phyloP scores from a whole-genome alignment of 371 early-diverging fungal species.

The Umbelopsis sp. region DNA sequence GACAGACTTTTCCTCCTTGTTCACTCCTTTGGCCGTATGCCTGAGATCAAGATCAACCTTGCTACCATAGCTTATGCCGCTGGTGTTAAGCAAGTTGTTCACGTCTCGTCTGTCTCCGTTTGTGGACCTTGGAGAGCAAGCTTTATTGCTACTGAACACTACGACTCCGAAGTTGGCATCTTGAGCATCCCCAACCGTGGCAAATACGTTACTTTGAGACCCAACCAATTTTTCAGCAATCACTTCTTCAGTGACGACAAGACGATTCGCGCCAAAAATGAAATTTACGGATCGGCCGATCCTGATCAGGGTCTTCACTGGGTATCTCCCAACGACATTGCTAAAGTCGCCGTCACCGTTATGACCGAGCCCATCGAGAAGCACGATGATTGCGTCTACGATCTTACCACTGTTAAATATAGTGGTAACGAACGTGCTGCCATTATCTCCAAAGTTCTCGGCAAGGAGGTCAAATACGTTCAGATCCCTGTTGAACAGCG shows the following conservation, averaged over 20 bases:
- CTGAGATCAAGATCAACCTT: constrained; percentile 17
- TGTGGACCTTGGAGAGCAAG: constrained; percentile 29
- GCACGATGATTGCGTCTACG: constrained; percentile 28
- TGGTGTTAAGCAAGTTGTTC: constrained; percentile 39
- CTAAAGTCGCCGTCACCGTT: constrained; percentile 28
- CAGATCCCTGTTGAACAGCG: constrained; percentile 17
- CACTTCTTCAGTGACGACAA: constrained; percentile 3
- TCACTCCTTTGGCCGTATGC: neutral
- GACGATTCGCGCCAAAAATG: neutral
- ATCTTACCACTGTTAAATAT: neutral
- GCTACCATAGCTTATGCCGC: constrained; percentile 32
- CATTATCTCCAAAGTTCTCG: constrained; percentile 20
- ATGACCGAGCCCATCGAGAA: constrained; percentile 27
- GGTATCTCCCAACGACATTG: constrained; percentile 35
- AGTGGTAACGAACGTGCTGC: constrained; percentile 19
- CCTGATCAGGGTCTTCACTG: constrained; percentile 17
- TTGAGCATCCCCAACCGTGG: constrained; percentile 30
- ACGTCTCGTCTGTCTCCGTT: constrained; percentile 29
- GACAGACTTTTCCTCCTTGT: constrained; percentile 35
- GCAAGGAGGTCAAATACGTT: constrained; percentile 21
- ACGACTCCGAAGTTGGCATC: constrained; percentile 31
- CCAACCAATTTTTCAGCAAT: constrained; percentile 39
- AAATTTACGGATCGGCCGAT: constrained; percentile 17
- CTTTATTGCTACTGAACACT: constrained; percentile 24
- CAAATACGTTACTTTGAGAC: constrained; percentile 35